These are phyloP conservation scores for Hyphopichia buzzinii DNA, from an alignment of 1,139 yeast species.

Conservation along the genomic window DNA sequence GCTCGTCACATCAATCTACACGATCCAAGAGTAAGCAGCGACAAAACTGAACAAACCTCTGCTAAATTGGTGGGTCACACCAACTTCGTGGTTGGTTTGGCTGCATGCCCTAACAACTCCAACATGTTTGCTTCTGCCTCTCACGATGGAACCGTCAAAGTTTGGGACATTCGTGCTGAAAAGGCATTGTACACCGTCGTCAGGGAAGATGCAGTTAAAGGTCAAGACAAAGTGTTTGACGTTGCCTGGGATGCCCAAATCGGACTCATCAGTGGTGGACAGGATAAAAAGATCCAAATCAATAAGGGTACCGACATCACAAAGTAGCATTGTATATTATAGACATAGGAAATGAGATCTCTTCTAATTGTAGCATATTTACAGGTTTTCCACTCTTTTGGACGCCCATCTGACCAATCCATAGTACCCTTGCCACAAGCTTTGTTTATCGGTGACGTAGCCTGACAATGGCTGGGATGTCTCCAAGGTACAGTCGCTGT, in stretches of 20 bases:
- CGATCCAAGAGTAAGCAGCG: conserved; percentile 68
- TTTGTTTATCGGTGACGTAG: conserved; percentile 61
- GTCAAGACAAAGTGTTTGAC: conserved; percentile 69
- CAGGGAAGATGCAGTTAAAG: conserved; percentile 51
- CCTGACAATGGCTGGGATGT: conserved; percentile 22
- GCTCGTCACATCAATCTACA: conserved; percentile 93
- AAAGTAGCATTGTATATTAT: conserved; percentile 13
- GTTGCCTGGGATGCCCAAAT: conserved; percentile 79
- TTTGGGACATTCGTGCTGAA: conserved; percentile 94
- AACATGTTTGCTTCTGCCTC: conserved; percentile 87
- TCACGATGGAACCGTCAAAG: conserved; percentile 91
- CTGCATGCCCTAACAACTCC: conserved; percentile 70
- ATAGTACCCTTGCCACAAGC: conserved; percentile 77
- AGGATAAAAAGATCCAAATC: conserved; percentile 89
- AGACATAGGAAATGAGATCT: not conserved
- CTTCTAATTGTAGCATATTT: too few relatives aligned
- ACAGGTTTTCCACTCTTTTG: conserved; percentile 22
- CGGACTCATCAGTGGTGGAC: conserved; percentile 92
- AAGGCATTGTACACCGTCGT: conserved; percentile 83
- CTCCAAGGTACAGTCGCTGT: conserved; percentile 37
- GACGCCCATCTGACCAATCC: conserved; percentile 56
- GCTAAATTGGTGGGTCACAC: conserved; percentile 83
- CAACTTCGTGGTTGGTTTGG: conserved; percentile 81
- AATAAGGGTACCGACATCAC: conserved; percentile 54
- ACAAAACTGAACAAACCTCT: conserved; percentile 42